A percentile compares a stretch with the other conserved stretches of the same genome.
These are phyloP conservation scores for Rhodotorula glutinis DNA, from an alignment of 1,284 basidiomycete genomes.

Conservation along the genomic window DNA sequence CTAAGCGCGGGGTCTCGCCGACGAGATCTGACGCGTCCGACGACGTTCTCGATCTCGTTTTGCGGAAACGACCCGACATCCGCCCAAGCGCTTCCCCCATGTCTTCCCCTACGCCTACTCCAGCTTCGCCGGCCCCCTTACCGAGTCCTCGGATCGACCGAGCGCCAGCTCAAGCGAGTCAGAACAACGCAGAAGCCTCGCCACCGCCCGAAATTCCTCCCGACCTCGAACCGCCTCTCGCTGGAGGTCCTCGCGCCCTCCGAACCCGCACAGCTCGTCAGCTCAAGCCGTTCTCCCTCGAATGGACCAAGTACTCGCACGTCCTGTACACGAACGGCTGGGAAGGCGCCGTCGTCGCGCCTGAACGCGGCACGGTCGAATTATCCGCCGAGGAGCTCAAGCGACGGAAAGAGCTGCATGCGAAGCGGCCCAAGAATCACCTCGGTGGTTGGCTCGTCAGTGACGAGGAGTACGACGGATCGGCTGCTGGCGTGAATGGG, in stretches of 20 bases:
- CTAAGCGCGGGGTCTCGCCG: background rate
- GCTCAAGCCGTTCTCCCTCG: conserved; percentile 49
- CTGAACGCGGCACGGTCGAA: conserved; percentile 20
- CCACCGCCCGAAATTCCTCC: conserved; percentile 10
- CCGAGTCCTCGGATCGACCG: too few relatives aligned
- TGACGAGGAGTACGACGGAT: conserved; percentile 4
- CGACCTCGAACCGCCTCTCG: conserved; percentile 6
- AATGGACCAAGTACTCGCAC: conserved; percentile 47
- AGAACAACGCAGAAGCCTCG: background rate
- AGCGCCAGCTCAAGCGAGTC: background rate
- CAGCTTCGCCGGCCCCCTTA: background rate
- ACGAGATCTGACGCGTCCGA: background rate
- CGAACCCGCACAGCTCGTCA: conserved; percentile 48
- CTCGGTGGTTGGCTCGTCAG: conserved; percentile 40
- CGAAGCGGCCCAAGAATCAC: conserved; percentile 18
- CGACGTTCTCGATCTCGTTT: background rate
- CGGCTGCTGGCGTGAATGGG: background rate
- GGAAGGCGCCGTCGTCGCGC: conserved; percentile 49
- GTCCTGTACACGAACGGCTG: conserved; percentile 48
- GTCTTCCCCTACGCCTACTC: background rate
- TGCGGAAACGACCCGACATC: background rate
- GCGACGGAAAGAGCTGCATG: conserved; percentile 21
- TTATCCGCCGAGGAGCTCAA: conserved; percentile 21
- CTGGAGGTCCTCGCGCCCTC: conserved; percentile 31
- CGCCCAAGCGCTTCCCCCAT: background rate